phyloP scores from a whole-genome alignment of 2,329 filamentous ascomycete species.

The Truncatella angustata region DNA sequence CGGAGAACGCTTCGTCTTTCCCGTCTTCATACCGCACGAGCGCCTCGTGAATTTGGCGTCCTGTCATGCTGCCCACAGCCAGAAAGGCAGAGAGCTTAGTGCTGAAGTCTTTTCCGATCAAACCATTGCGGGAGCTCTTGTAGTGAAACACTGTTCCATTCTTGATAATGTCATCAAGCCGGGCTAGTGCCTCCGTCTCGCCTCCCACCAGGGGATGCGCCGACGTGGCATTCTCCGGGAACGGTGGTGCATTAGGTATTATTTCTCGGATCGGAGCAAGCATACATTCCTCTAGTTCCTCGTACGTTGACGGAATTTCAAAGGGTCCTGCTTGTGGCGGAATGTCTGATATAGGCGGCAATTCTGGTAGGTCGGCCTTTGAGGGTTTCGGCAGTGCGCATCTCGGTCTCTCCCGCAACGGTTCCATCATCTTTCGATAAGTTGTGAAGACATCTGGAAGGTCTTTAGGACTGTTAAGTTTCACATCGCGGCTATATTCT shows the following conservation, averaged over 20 bases:
- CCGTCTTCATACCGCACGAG: slow-evolving; percentile 70
- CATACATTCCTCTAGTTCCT: slow-evolving; percentile 53
- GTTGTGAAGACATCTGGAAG: slow-evolving; percentile 74
- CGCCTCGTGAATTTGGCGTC: slow-evolving; percentile 69
- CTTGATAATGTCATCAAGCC: slow-evolving; percentile 54
- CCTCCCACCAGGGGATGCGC: slow-evolving; percentile 70
- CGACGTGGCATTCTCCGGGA: slow-evolving; percentile 52
- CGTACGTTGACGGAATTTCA: slow-evolving; percentile 53
- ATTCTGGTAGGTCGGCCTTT: slow-evolving; percentile 51
- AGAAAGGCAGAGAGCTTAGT: slow-evolving; percentile 76
- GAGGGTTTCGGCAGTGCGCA: slow-evolving; percentile 51
- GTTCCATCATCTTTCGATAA: slow-evolving; percentile 72
- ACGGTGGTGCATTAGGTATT: slow-evolving; percentile 48
- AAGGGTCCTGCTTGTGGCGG: slow-evolving; percentile 64
- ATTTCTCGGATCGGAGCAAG: slow-evolving; percentile 54
- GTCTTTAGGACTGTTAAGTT: slow-evolving; percentile 53
- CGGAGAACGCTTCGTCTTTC: slow-evolving; percentile 34
- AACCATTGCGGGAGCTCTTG: slow-evolving; percentile 68
- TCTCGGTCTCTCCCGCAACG: slow-evolving; percentile 64
- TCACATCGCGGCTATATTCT: slow-evolving; percentile 60
- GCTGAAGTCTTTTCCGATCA: slow-evolving; percentile 68
- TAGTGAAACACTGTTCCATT: slow-evolving; percentile 60
- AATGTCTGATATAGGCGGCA: slow-evolving; percentile 48
- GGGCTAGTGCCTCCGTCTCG: slow-evolving; percentile 56
- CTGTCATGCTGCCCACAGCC: slow-evolving; percentile 69